Percentiles rank a stretch among this genome's conserved stretches.
These are phyloP conservation scores for Phytophthora idaei DNA, from an alignment of 352 stramenopile genomes.

Conservation along the genomic window DNA sequence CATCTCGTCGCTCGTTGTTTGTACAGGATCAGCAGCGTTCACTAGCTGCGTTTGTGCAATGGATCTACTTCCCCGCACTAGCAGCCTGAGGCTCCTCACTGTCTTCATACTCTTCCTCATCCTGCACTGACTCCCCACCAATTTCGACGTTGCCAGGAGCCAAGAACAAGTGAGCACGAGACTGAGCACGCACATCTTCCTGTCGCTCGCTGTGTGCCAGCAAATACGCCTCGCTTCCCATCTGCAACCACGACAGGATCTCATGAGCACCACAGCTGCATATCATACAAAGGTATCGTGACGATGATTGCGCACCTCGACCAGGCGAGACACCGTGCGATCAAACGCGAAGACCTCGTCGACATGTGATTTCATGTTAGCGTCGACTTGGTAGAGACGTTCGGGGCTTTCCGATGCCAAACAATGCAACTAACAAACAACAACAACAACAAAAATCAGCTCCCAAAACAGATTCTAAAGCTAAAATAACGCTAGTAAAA, in stretches of 20 bases:
- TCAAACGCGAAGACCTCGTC: conserved; percentile 89
- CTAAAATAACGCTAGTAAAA: not conserved
- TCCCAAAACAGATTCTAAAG: not conserved
- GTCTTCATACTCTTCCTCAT: conserved; percentile 28
- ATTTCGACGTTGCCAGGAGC: conserved; percentile 19
- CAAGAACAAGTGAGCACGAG: conserved; percentile 33
- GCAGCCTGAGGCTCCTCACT: conserved; percentile 29
- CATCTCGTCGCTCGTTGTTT: conserved; percentile 3
- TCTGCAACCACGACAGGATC: conserved; percentile 30
- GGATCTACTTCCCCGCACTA: conserved; percentile 29
- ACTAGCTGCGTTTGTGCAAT: not conserved
- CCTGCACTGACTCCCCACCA: conserved; percentile 17
- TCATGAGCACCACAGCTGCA: not conserved
- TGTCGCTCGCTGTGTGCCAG: conserved; percentile 52
- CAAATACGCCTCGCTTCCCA: conserved; percentile 79
- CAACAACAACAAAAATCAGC: conserved; percentile 14
- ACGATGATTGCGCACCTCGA: conserved; percentile 56
- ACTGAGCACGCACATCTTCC: conserved; percentile 19
- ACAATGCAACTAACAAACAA: conserved; percentile 66
- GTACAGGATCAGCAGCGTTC: conserved; percentile 5
- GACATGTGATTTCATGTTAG: conserved; percentile 59
- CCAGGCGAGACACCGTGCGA: conserved; percentile 84
- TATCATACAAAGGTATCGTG: not conserved
- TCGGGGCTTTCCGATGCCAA: conserved; percentile 63
- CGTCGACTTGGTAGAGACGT: conserved; percentile 69